phyloP scores from a whole-genome alignment of 805 yeast genomes.

The Pichia heedii region DNA sequence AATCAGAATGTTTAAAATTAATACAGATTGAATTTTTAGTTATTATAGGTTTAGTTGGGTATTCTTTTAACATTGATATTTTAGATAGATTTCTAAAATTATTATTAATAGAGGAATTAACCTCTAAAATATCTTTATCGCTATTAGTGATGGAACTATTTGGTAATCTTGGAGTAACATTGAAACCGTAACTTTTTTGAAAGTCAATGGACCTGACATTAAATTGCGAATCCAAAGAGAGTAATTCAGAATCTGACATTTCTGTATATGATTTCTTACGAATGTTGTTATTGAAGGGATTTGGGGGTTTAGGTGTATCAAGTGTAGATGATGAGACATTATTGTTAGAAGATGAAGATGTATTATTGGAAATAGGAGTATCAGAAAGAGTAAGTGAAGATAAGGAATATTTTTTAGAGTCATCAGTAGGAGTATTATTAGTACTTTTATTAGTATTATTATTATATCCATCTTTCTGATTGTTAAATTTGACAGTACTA shows the following conservation, averaged over 20 bases:
- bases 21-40: slow-evolving; percentile 28
- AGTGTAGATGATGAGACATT: slow-evolving; percentile 1
- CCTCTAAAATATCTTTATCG: slow-evolving; percentile 9
- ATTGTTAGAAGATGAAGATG: not conserved
- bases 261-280: slow-evolving; percentile 39
- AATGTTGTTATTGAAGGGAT: slow-evolving; percentile 7
- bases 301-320: slow-evolving; percentile 11
- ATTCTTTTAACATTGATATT: slow-evolving; percentile 17
- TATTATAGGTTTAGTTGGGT: slow-evolving; percentile 28
- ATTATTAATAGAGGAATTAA: slow-evolving; percentile 3
- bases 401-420: no score
- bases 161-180: slow-evolving; percentile 10
- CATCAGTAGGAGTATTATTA: no score
- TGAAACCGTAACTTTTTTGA: slow-evolving; percentile 18
- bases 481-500: not conserved
- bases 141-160: slow-evolving; percentile 9
- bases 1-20: slow-evolving; percentile 36
- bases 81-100: slow-evolving; percentile 8
- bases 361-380: not conserved
- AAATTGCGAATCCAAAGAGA: slow-evolving; percentile 47
- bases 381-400: not conserved
- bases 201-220: slow-evolving; percentile 32
- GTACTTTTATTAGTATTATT: no score
- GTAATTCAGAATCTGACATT: slow-evolving; percentile 45
- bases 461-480: no score